These are phyloP conservation scores for Scytalidium lignicola DNA, from an alignment of 2,329 filamentous ascomycete genomes.

Conservation along the genomic window DNA sequence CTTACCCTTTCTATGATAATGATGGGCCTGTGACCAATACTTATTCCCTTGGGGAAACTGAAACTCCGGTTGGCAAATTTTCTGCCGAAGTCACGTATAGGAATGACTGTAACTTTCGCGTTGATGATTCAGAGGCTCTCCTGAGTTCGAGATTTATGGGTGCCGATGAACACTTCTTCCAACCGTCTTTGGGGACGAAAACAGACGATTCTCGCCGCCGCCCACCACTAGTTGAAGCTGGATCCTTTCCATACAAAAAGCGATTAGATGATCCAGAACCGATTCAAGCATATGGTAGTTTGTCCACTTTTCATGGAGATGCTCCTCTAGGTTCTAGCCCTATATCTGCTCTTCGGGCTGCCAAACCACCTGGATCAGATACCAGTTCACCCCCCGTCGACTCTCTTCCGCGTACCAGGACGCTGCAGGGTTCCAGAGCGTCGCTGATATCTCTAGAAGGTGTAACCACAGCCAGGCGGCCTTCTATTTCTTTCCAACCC, in stretches of 20 bases:
- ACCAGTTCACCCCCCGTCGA: slow-evolving; percentile 51
- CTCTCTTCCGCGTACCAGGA: slow-evolving; percentile 37
- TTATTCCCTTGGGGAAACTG: slow-evolving; percentile 77
- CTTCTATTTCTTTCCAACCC: slow-evolving; percentile 86
- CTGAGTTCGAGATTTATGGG: slow-evolving; percentile 92
- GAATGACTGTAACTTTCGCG: slow-evolving; percentile 81
- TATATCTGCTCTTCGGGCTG: slow-evolving; percentile 73
- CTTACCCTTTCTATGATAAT: slow-evolving; percentile 62
- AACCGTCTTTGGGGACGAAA: slow-evolving; percentile 58
- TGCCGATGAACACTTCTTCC: slow-evolving; percentile 81
- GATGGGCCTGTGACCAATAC: slow-evolving; percentile 62
- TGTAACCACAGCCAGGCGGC: slow-evolving; percentile 53
- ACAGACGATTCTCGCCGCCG: slow-evolving; percentile 32
- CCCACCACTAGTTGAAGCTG: slow-evolving; percentile 47
- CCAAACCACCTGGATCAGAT: slow-evolving; percentile 56
- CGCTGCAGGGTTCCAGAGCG: slow-evolving; percentile 25
- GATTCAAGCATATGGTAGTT: slow-evolving; percentile 79
- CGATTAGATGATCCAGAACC: slow-evolving; percentile 48
- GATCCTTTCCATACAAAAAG: slow-evolving; percentile 67
- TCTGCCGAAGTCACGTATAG: slow-evolving; percentile 79
- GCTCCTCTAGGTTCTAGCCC: slow-evolving; percentile 79
- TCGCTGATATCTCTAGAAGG: slow-evolving; percentile 43
- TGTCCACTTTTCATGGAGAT: slow-evolving; percentile 86
- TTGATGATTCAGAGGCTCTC: slow-evolving; percentile 86
- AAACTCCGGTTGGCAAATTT: slow-evolving; percentile 81